A percentile compares a stretch with the other conserved stretches of the same genome.
Evolutionary conservation across 495 filamentous ascomycete genomes (phyloP).

Genomic region (Cetradonia linearis): DNA sequence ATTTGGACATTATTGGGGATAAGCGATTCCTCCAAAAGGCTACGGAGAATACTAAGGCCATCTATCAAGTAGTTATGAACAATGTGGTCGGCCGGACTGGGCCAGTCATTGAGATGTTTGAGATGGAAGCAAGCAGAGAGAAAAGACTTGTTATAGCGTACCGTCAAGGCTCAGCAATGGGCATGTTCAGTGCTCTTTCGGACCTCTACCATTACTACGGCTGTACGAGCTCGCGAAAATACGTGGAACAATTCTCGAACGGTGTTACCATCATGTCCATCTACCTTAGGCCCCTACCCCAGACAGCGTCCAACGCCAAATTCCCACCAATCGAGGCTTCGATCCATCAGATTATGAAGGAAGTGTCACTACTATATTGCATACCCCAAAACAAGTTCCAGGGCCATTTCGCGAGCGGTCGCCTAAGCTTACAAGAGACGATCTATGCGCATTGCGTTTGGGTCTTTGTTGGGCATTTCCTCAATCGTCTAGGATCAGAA

Average conservation of each 20-base stretch:
- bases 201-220: constrained; percentile 99
- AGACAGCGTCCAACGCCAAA: constrained; percentile 39
- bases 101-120: constrained; percentile 95
- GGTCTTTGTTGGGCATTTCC: constrained; percentile 94
- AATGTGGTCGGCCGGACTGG: constrained; percentile 73
- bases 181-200: constrained; percentile 87
- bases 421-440: constrained; percentile 88
- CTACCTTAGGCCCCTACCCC: constrained; percentile 66
- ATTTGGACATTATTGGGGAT: constrained; percentile 84
- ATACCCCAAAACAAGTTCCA: constrained; percentile 96
- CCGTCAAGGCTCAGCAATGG: constrained; percentile 81
- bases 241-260: constrained; percentile 98
- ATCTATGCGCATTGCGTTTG: constrained; percentile 95
- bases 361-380: constrained; percentile 93
- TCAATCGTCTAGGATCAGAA: constrained; percentile 88
- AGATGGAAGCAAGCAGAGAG: constrained; percentile 81
- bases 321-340: constrained; percentile 80
- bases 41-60: constrained; percentile 84
- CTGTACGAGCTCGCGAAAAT: constrained; percentile 90
- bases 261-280: constrained; percentile 93
- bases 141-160: constrained; percentile 92
- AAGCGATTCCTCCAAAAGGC: constrained; percentile 92
- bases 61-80: constrained; percentile 88
- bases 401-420: constrained; percentile 73
- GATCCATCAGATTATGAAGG: constrained; percentile 98